A percentile compares a stretch with the other conserved stretches of the same genome.
Conservation (phyloP, 2,329 filamentous ascomycete species). For the Domatiomyces globalis region DNA sequence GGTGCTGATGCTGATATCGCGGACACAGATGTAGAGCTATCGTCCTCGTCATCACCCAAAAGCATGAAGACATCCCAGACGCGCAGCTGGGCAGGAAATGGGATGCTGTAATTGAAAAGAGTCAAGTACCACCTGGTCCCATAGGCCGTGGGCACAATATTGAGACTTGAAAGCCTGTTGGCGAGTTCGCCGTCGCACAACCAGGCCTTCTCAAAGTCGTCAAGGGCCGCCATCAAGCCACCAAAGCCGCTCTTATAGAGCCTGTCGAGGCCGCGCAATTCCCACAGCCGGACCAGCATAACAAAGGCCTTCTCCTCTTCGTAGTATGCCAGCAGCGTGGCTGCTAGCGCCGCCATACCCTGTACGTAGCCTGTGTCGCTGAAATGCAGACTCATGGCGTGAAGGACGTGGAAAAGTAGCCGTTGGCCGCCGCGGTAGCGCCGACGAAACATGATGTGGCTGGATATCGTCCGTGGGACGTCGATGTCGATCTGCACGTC, state of each 20-base stretch:
- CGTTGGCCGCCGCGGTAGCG: slow-evolving; percentile 87
- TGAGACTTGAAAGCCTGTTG: slow-evolving; percentile 62
- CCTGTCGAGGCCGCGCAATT: slow-evolving; percentile 68
- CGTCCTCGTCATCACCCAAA: slow-evolving; percentile 50
- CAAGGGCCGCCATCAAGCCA: slow-evolving; percentile 71
- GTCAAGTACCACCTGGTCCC: slow-evolving; percentile 96
- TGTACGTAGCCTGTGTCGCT: slow-evolving; percentile 90
- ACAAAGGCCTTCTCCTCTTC: slow-evolving; percentile 90
- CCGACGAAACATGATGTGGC: slow-evolving; percentile 92
- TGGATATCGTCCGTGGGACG: slow-evolving; percentile 84
- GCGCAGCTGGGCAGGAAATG: slow-evolving; percentile 82
- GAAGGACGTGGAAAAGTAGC: slow-evolving; percentile 79
- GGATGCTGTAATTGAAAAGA: slow-evolving; percentile 91
- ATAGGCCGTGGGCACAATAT: slow-evolving; percentile 79
- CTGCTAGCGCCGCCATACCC: slow-evolving; percentile 88
- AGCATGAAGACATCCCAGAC: slow-evolving; percentile 98
- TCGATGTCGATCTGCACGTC: slow-evolving; percentile 96
- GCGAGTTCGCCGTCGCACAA: slow-evolving; percentile 64
- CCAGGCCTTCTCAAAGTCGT: slow-evolving; percentile 77
- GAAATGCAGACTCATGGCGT: slow-evolving; percentile 81
- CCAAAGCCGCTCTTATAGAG: slow-evolving; percentile 75
- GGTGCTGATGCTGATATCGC: slow-evolving; percentile 3
- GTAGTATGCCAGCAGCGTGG: slow-evolving; percentile 89
- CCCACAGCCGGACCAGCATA: slow-evolving; percentile 93
- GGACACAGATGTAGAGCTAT: slow-evolving; percentile 9